Percentiles rank a stretch among this genome's conserved stretches.
Evolutionary conservation across 768 basidiomycete species (phyloP).

Genomic region (Boletus rubroflammeus): DNA sequence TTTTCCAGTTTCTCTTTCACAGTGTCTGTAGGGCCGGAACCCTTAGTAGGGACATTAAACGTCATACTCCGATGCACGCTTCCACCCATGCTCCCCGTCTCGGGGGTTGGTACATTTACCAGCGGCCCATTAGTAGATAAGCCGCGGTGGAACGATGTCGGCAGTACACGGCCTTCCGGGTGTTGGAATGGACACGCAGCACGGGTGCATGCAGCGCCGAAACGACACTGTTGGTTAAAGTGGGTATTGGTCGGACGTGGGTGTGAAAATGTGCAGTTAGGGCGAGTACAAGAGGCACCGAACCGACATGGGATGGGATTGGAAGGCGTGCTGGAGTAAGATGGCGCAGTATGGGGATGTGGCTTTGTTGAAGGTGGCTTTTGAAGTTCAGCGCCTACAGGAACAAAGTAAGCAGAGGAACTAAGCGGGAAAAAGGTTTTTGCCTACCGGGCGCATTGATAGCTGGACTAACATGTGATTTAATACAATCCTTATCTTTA

Average conservation of each 20-base stretch:
- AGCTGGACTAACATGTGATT: constrained; percentile 88
- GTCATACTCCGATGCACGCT: constrained; percentile 70
- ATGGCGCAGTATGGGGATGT: constrained; percentile 28
- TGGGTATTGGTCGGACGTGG: constrained; percentile 37
- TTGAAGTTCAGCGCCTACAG: constrained; percentile 28
- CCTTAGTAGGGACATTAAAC: constrained; percentile 49
- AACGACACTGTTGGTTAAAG: constrained; percentile 64
- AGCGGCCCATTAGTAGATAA: constrained; percentile 57
- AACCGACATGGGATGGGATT: constrained; percentile 57
- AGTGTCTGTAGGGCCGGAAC: constrained; percentile 23
- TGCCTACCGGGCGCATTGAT: constrained; percentile 57
- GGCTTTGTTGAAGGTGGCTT: constrained; percentile 39
- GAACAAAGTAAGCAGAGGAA: constrained; percentile 12
- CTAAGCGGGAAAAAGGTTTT: not conserved
- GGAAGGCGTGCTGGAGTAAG: constrained; percentile 27
- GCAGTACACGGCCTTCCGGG: constrained; percentile 80
- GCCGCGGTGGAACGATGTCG: constrained; percentile 77
- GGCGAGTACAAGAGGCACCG: constrained; percentile 66
- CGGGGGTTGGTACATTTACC: constrained; percentile 59
- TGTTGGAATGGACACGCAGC: constrained; percentile 88
- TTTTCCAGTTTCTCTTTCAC: constrained; percentile 49
- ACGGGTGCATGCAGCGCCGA: constrained; percentile 82
- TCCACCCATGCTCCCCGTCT: constrained; percentile 62
- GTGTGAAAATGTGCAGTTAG: constrained; percentile 66
- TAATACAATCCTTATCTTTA: constrained; percentile 90